phyloP scores from a whole-genome alignment of 345 rosid genomes.

The Noccaea bulbosa region DNA sequence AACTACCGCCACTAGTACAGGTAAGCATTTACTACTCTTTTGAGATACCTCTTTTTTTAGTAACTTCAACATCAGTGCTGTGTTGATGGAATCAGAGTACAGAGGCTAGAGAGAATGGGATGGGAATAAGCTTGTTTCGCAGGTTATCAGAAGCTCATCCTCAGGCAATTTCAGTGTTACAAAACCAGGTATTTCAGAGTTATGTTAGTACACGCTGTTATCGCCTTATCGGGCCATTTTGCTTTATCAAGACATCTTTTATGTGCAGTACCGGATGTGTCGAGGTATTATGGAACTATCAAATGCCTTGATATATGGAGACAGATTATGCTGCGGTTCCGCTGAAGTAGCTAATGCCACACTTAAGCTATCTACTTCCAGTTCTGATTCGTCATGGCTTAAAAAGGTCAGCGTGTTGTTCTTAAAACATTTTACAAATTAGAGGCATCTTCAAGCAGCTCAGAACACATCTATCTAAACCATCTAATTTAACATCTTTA shows the following conservation, averaged over 20 bases:
- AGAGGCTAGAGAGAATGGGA: conserved; percentile 94
- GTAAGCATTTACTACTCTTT: conserved; percentile 46
- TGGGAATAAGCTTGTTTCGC: conserved; percentile 95
- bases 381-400: conserved; percentile 62
- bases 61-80: conserved; percentile 36
- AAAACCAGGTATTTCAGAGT: conserved; percentile 77
- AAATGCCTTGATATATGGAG: conserved; percentile 91
- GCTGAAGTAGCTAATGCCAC: conserved; percentile 74
- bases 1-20: conserved; percentile 94
- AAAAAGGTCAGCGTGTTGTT: conserved; percentile 55
- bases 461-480: conserved; percentile 2
- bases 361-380: conserved; percentile 58
- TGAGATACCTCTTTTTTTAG: conserved; percentile 11
- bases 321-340: conserved; percentile 87
- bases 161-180: conserved; percentile 91
- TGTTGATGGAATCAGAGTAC: conserved; percentile 56
- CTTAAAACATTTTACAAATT: conserved; percentile 2
- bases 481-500: conserved; percentile 21
- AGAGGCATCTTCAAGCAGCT: conserved; percentile 27
- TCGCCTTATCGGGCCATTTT: conserved; percentile 10
- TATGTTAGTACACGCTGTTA: conserved; percentile 20
- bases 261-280: conserved; percentile 92
- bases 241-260: conserved; percentile 34
- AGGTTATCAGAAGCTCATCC: conserved; percentile 99
- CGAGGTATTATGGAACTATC: conserved; percentile 90